Base-by-base conservation (phyloP, 2,329 filamentous ascomycete species). In the Diplodia scrobiculata region DNA sequence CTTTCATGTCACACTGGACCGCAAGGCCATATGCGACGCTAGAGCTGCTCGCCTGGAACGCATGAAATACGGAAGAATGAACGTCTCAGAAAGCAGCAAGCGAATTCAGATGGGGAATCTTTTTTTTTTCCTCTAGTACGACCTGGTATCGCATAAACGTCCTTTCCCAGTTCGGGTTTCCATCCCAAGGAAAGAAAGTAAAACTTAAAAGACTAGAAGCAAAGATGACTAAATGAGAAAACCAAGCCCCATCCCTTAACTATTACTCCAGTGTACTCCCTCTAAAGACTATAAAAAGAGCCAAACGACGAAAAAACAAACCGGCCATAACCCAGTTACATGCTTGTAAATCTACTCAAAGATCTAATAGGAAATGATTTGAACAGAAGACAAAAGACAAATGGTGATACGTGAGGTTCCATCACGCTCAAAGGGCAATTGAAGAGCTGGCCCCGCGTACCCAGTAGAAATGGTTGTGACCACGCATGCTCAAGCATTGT, bases 31-130 rank as follows among this genome's bases (percentile, higher is more conserved):
- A n/a, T 36, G 25, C 36, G 38, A 19, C 27, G 53, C n/a, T 38
- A 21, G 36, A 25, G 34, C 13, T 41, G 34, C 36, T n/a, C 10
- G 14, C 21, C 34, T 55, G 32, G 11, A 41, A 58, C 53, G 53
- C n/a, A 58, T 34, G 54, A n/a, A 59, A 58, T 25, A 17, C 14
- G 21, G 25, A 59, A 47, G 54, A 29, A 59, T 47, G 38, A 11
- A 32, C 54, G 54, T 59, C 38, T 59, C 54, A 10, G 25, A 48
- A 29, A 47, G 36, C n/a, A 25, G 29, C 38, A 25, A 32, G 17
- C 25, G 14, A 47, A 32, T 47, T 29, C 45, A 27, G 14, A 19
- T 5, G n/a, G 14, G 45, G n/a, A 29, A 59, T 59, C 36, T n/a
- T 47, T n/a, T 47, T 47, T 19, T 47, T 47, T 59, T 29, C 6